Evolutionary conservation across 306 rosid species (phyloP).

Genomic region (Trifolium repens): DNA sequence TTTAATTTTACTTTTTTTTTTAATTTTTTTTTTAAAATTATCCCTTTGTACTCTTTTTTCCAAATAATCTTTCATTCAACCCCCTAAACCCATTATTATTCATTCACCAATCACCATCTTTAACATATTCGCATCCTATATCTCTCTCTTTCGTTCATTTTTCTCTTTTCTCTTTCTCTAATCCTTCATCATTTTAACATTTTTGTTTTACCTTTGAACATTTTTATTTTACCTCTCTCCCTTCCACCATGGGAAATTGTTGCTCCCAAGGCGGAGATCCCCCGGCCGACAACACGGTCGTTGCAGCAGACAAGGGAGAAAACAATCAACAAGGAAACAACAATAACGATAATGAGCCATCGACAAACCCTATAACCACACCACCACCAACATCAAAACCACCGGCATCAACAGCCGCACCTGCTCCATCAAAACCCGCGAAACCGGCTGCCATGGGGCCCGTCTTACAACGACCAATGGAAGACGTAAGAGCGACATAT

Average conservation of each 20-base stretch:
- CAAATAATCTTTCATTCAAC: slow-evolving; percentile 43
- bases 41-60: neutral
- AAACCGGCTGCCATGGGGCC: slow-evolving; percentile 59
- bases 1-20: neutral
- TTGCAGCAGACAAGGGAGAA: slow-evolving; percentile 45
- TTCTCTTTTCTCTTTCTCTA: neutral
- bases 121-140: slow-evolving; percentile 41
- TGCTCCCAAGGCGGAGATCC: slow-evolving; percentile 71
- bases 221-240: slow-evolving; percentile 35
- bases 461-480: slow-evolving; percentile 76
- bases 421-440: slow-evolving; percentile 40
- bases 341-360: neutral
- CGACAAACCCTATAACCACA: neutral
- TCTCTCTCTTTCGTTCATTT: neutral
- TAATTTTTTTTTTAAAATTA: neutral
- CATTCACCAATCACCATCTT: slow-evolving; percentile 45
- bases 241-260: slow-evolving; percentile 84
- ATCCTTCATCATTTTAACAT: slow-evolving; percentile 1
- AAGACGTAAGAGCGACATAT: slow-evolving; percentile 67
- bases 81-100: slow-evolving; percentile 52
- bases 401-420: slow-evolving; percentile 30
- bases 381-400: slow-evolving; percentile 29
- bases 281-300: slow-evolving; percentile 5
- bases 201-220: neutral
- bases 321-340: neutral